These are phyloP conservation scores for Lyophyllum shimeji DNA, from an alignment of 768 basidiomycete genomes.

Conservation along the genomic window DNA sequence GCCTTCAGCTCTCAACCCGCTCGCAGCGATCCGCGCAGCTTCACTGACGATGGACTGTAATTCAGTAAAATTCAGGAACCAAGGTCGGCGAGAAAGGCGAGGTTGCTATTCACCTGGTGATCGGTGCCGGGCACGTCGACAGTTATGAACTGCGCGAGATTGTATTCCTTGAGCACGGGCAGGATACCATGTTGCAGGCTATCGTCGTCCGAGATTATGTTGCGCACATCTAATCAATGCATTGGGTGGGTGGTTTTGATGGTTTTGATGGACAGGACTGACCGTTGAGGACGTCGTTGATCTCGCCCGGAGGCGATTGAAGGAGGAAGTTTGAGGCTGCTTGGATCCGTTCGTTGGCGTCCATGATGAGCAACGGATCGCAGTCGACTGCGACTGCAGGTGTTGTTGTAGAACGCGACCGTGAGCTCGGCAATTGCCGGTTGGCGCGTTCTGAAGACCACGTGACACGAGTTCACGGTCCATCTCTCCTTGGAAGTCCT, in stretches of 20 bases:
- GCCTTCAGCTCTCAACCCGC: neutral
- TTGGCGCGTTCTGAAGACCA: no score
- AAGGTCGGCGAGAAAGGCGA: conserved; percentile 1
- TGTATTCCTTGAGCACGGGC: conserved; percentile 81
- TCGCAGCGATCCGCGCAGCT: neutral
- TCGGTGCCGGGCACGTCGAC: conserved; percentile 78
- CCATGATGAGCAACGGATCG: conserved; percentile 39
- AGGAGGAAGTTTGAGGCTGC: conserved; percentile 78
- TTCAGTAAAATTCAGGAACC: conserved; percentile 4
- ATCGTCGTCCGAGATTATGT: conserved; percentile 85
- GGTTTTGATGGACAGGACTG: conserved; percentile 13
- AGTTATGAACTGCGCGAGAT: conserved; percentile 83
- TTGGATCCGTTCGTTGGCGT: conserved; percentile 61
- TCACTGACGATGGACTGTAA: conserved; percentile 80
- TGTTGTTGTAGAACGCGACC: neutral
- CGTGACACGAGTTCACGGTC: no score
- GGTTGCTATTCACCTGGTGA: conserved; percentile 61
- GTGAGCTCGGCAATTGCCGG: conserved; percentile 18
- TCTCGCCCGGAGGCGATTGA: conserved; percentile 93
- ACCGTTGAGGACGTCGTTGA: conserved; percentile 96
- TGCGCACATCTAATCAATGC: conserved; percentile 72
- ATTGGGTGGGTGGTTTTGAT: conserved; percentile 5
- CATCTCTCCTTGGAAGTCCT: no score
- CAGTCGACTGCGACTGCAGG: neutral
- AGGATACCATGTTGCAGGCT: conserved; percentile 75